Evolutionary conservation across 1,284 basidiomycete genomes (phyloP).

Genomic region (Pseudozyma hubeiensis): DNA sequence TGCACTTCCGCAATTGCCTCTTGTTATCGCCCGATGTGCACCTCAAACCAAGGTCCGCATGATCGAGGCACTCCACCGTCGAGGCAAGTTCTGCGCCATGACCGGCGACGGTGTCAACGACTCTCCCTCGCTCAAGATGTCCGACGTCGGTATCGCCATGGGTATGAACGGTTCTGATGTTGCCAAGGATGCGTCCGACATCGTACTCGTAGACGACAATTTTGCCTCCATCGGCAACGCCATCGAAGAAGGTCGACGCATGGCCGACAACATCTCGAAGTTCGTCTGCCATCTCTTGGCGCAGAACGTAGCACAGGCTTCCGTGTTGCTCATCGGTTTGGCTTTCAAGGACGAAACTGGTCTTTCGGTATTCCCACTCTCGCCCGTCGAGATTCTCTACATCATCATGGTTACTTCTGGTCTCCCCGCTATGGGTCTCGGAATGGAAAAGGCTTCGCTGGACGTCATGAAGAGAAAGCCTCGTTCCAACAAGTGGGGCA

Average conservation of each 20-base stretch:
- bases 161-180: constrained; percentile 64
- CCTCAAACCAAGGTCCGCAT: constrained; percentile 72
- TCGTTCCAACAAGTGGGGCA: constrained; percentile 62
- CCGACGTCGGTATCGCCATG: constrained; percentile 68
- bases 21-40: constrained; percentile 75
- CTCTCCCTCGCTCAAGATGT: constrained; percentile 67
- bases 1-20: constrained; percentile 72
- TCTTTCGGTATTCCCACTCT: constrained; percentile 77
- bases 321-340: constrained; percentile 74
- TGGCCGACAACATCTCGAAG: constrained; percentile 70
- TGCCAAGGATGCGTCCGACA: constrained; percentile 73
- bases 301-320: constrained; percentile 66
- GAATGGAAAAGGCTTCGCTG: constrained; percentile 73
- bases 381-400: constrained; percentile 76
- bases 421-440: constrained; percentile 70
- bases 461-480: constrained; percentile 75
- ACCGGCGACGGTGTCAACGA: constrained; percentile 69
- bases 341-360: constrained; percentile 75
- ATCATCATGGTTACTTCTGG: constrained; percentile 68
- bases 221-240: constrained; percentile 79
- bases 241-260: constrained; percentile 76
- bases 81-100: constrained; percentile 64
- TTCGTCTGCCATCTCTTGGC: constrained; percentile 69
- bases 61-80: constrained; percentile 74
- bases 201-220: constrained; percentile 79